Percentiles rank a stretch among this genome's conserved stretches.
These are phyloP conservation scores for Beauveria brongniartii DNA, from an alignment of 2,329 filamentous ascomycete species.

Conservation along the genomic window DNA sequence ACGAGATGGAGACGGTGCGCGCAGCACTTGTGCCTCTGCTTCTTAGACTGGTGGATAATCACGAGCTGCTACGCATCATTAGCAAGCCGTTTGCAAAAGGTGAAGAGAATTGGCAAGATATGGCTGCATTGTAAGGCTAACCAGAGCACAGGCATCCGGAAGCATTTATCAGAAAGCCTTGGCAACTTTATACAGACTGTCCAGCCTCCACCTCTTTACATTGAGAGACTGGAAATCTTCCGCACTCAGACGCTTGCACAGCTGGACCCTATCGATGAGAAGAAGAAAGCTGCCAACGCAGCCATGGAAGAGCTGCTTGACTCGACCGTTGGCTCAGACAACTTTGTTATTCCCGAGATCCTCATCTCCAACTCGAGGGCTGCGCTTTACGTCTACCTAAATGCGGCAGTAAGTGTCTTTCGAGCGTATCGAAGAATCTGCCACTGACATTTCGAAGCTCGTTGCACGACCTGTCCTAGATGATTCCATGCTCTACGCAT, in stretches of 20 bases:
- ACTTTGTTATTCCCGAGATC: slow-evolving; percentile 51
- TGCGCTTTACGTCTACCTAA: slow-evolving; percentile 78
- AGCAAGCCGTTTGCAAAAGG: slow-evolving; percentile 45
- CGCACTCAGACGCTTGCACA: slow-evolving; percentile 46
- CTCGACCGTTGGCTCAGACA: slow-evolving; percentile 48
- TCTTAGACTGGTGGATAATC: slow-evolving; percentile 53
- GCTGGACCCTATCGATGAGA: slow-evolving; percentile 47
- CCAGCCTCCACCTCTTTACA: slow-evolving; percentile 47
- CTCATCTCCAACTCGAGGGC: slow-evolving; percentile 68
- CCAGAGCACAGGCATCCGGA: slow-evolving; percentile 33
- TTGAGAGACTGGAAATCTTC: slow-evolving; percentile 47
- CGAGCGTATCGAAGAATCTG: background rate
- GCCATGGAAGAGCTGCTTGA: slow-evolving; percentile 50
- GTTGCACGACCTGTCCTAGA: slow-evolving; percentile 77
- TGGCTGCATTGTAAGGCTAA: background rate
- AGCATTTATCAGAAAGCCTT: slow-evolving; percentile 42
- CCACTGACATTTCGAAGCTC: slow-evolving; percentile 43
- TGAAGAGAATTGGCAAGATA: slow-evolving; percentile 20
- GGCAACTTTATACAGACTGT: slow-evolving; percentile 48
- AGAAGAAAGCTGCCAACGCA: slow-evolving; percentile 39
- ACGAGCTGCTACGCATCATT: slow-evolving; percentile 44
- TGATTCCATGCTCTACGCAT: slow-evolving; percentile 68
- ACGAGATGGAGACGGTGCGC: slow-evolving; percentile 53
- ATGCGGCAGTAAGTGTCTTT: slow-evolving; percentile 57
- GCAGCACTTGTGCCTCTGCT: slow-evolving; percentile 58